Percentiles rank a stretch among this genome's conserved stretches.
These are phyloP conservation scores for Claviceps cyperi DNA, from an alignment of 2,329 filamentous ascomycete species.

Conservation along the genomic window DNA sequence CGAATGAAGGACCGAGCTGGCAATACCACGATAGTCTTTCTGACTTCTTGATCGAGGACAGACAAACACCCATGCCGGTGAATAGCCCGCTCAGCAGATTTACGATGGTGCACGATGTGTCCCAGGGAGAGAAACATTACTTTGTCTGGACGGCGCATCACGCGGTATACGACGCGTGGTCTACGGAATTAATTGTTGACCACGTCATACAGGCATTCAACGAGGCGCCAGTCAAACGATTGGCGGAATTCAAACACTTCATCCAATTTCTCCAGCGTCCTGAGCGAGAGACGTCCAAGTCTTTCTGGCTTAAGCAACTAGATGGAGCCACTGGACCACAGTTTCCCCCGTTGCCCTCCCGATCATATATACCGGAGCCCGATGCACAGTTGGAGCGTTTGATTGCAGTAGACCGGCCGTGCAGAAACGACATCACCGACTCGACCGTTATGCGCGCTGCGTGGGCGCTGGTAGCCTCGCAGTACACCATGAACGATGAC, in stretches of 20 bases:
- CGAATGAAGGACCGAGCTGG: neutral
- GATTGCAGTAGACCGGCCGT: conserved; percentile 2
- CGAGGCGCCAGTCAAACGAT: neutral
- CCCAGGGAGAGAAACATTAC: neutral
- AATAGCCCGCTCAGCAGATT: conserved; percentile 8
- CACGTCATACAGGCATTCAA: conserved; percentile 7
- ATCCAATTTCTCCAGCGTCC: conserved; percentile 26
- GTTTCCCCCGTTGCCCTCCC: conserved; percentile 4
- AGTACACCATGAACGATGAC: conserved; percentile 22
- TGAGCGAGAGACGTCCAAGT: conserved; percentile 11
- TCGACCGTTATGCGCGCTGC: conserved; percentile 14
- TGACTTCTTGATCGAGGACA: neutral
- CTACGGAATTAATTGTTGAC: conserved; percentile 22
- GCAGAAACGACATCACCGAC: conserved; percentile 9
- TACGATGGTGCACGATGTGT: conserved; percentile 2
- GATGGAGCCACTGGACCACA: conserved; percentile 10
- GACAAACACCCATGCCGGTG: conserved; percentile 7
- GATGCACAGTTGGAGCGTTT: conserved; percentile 1
- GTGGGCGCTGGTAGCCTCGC: conserved; percentile 20
- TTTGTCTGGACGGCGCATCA: conserved; percentile 19
- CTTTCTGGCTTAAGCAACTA: conserved; percentile 27
- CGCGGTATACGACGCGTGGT: conserved; percentile 38
- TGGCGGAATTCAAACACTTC: conserved; percentile 21
- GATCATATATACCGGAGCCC: conserved; percentile 4
- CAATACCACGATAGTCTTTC: neutral